Percentiles rank a stretch among this genome's conserved stretches.
Conservation (phyloP, 306 rosid genomes). For the Fragaria ananassa region DNA sequence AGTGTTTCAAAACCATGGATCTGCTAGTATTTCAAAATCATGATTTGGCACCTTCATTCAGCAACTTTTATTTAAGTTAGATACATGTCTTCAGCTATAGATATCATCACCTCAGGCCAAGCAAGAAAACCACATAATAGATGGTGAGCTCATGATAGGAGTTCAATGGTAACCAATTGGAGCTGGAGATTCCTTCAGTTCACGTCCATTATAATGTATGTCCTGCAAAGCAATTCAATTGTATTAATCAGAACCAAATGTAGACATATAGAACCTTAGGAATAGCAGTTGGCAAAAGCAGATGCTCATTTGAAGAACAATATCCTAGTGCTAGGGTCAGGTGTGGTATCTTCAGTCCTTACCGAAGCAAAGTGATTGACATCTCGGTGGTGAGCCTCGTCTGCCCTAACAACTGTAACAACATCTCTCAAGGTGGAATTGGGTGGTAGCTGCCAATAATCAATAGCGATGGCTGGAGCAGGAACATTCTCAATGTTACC, state of each 20-base stretch:
- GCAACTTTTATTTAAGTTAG: not conserved
- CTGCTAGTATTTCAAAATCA: too few relatives aligned
- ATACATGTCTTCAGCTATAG: not conserved
- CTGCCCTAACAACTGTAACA: constrained; percentile 63
- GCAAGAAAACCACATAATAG: not conserved
- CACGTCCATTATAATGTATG: constrained; percentile 58
- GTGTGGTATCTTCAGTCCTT: not conserved
- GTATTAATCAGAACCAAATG: not conserved
- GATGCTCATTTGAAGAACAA: not conserved
- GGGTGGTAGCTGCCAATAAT: constrained; percentile 66
- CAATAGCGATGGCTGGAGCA: constrained; percentile 74
- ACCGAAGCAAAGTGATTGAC: constrained; percentile 84
- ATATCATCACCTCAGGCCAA: not conserved
- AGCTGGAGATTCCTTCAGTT: constrained; percentile 63
- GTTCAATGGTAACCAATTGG: constrained; percentile 60
- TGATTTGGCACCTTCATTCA: too few relatives aligned
- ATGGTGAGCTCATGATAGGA: not conserved
- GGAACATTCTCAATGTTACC: constrained; percentile 68
- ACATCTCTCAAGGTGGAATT: constrained; percentile 59
- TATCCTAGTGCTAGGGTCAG: not conserved
- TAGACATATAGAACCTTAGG: not conserved
- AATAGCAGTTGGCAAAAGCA: not conserved
- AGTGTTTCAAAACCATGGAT: too few relatives aligned
- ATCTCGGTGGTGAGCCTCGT: constrained; percentile 82
- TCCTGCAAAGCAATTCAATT: constrained; percentile 45